Evolutionary conservation across 495 filamentous ascomycete genomes (phyloP).

Genomic region (Gamarada debralockiae): DNA sequence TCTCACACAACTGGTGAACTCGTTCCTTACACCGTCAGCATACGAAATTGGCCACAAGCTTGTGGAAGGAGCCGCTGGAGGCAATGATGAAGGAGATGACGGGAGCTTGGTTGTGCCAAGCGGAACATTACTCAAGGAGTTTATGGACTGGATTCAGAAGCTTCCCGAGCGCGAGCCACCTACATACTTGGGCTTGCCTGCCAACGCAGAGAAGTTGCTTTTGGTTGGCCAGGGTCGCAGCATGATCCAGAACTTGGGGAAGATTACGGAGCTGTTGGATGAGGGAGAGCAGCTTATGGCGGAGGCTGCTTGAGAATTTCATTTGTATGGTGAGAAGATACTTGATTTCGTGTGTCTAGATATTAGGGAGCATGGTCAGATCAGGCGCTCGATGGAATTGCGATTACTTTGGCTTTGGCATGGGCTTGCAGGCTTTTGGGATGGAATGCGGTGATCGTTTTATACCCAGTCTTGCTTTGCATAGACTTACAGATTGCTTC

Average conservation of each 20-base stretch:
- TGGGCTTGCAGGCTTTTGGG: constrained; percentile 10
- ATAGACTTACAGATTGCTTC: constrained; percentile 11
- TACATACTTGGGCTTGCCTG: constrained; percentile 92
- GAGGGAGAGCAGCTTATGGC: constrained; percentile 90
- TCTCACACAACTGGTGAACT: constrained; percentile 66
- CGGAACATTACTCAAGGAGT: constrained; percentile 78
- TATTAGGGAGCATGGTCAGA: constrained; percentile 14
- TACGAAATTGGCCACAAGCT: constrained; percentile 91
- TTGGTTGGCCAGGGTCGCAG: constrained; percentile 83
- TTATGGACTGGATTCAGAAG: constrained; percentile 85
- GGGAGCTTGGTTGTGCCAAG: constrained; percentile 70
- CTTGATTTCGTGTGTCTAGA: background rate
- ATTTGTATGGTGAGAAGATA: constrained; percentile 10
- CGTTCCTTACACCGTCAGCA: constrained; percentile 76
- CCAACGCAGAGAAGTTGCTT: constrained; percentile 94
- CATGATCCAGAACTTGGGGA: constrained; percentile 79
- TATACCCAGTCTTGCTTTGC: constrained; percentile 17
- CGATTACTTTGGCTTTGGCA: constrained; percentile 8
- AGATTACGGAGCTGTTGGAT: constrained; percentile 80
- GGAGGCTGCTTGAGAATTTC: constrained; percentile 42
- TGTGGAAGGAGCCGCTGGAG: constrained; percentile 53
- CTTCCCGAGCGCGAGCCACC: constrained; percentile 95
- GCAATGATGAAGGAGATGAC: constrained; percentile 24
- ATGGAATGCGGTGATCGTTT: constrained; percentile 8
- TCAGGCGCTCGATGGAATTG: constrained; percentile 8